phyloP scores from a whole-genome alignment of 257 asterid species.

The Solanum chilense region DNA sequence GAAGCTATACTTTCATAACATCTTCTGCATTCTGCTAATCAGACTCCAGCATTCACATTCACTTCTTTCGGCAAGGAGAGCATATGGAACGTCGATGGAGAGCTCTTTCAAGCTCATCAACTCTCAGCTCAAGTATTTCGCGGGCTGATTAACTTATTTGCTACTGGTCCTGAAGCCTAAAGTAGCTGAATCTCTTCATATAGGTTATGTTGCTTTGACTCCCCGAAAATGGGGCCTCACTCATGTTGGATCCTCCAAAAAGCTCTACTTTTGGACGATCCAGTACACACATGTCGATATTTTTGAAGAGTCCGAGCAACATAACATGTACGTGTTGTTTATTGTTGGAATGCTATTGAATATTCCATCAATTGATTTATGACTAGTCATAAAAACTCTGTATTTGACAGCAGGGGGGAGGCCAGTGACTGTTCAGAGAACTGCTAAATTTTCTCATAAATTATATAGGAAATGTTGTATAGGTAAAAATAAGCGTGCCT shows the following conservation, averaged over 20 bases:
- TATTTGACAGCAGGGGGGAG: neutral
- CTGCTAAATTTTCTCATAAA: neutral
- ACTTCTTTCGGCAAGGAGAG: conserved; percentile 78
- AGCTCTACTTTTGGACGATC: neutral
- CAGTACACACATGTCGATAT: neutral
- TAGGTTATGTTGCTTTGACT: neutral
- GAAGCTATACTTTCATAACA: neutral
- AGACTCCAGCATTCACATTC: conserved; percentile 91
- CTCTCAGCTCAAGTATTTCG: conserved; percentile 93
- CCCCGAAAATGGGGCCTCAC: neutral
- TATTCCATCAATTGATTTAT: neutral
- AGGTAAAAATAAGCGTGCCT: neutral
- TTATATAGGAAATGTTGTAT: neutral
- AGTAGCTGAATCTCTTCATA: neutral
- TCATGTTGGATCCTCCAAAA: neutral
- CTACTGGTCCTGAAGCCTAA: conserved; percentile 69
- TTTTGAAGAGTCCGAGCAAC: neutral
- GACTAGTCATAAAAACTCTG: neutral
- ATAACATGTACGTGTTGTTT: neutral
- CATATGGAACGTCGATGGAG: conserved; percentile 92
- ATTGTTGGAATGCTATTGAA: neutral
- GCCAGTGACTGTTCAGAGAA: neutral
- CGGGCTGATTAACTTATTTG: conserved; percentile 81
- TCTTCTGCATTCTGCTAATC: neutral
- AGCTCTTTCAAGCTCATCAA: conserved; percentile 68